Conservation (phyloP, 306 rosid species). For the Vigna trinervia region DNA sequence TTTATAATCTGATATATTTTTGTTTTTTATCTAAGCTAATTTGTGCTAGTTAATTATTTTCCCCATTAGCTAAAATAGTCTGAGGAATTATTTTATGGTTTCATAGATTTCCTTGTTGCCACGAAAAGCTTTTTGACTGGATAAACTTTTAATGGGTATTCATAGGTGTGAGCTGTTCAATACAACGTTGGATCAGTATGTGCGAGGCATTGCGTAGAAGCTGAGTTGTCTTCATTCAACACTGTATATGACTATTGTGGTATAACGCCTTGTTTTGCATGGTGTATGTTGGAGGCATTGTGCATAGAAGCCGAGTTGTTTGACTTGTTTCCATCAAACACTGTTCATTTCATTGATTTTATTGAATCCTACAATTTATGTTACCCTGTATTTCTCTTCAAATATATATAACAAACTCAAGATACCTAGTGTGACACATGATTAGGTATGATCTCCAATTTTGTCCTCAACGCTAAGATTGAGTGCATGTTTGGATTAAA, state of each 20-base stretch:
- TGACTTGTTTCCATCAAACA: background rate
- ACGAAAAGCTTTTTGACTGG: background rate
- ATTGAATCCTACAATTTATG: background rate
- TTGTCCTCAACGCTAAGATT: background rate
- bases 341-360: background rate
- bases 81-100: background rate
- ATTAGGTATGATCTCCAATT: background rate
- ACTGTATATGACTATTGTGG: slow-evolving; percentile 15
- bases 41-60: slow-evolving; percentile 29
- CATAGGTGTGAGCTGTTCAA: slow-evolving; percentile 86
- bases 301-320: slow-evolving; percentile 56
- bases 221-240: slow-evolving; percentile 25
- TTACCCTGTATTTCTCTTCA: background rate
- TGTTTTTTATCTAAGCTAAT: slow-evolving; percentile 23
- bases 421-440: background rate
- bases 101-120: background rate
- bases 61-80: slow-evolving; percentile 5
- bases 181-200: slow-evolving; percentile 89
- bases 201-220: slow-evolving; percentile 80
- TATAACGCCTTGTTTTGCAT: slow-evolving; percentile 23
- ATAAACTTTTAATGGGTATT: slow-evolving; percentile 33
- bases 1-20: slow-evolving; percentile 4
- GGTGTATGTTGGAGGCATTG: slow-evolving; percentile 75
- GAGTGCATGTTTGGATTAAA: background rate
- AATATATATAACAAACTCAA: background rate